phyloP scores from a whole-genome alignment of 352 stramenopile genomes.

The Phytophthora pseudosyringae region DNA sequence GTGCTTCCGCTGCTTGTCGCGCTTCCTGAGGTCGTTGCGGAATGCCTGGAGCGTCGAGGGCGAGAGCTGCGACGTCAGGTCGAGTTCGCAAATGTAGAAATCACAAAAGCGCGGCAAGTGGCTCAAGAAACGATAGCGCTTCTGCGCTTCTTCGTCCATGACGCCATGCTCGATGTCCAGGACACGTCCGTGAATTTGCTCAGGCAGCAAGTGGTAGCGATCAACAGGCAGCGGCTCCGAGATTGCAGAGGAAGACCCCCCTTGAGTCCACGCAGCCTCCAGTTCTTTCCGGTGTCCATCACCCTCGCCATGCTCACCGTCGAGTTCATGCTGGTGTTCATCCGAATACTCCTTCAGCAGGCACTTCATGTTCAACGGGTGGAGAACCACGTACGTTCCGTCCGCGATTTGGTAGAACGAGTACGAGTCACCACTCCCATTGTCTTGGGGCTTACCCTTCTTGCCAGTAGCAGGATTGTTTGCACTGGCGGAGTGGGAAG shows the following conservation, averaged over 20 bases:
- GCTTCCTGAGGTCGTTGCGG: slow-evolving; percentile 79
- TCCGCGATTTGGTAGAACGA: slow-evolving; percentile 90
- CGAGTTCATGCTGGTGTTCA: slow-evolving; percentile 36
- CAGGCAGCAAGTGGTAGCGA: slow-evolving; percentile 62
- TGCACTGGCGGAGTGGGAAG: slow-evolving; percentile 1
- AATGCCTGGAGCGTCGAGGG: slow-evolving; percentile 67
- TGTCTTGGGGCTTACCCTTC: slow-evolving; percentile 22
- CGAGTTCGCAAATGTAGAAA: slow-evolving; percentile 89
- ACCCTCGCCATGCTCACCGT: slow-evolving; percentile 5
- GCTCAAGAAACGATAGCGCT: slow-evolving; percentile 87
- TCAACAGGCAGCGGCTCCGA: slow-evolving; percentile 25
- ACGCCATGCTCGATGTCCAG: slow-evolving; percentile 88
- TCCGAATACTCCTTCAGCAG: slow-evolving; percentile 77
- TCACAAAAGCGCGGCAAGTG: slow-evolving; percentile 88
- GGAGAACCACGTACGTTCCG: slow-evolving; percentile 89
- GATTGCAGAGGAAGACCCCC: slow-evolving; percentile 24
- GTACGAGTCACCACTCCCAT: slow-evolving; percentile 50
- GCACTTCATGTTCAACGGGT: slow-evolving; percentile 91
- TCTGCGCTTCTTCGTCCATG: slow-evolving; percentile 87
- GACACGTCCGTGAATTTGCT: slow-evolving; percentile 63
- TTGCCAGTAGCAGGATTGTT: neutral
- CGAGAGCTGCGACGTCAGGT: slow-evolving; percentile 77
- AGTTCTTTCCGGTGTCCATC: slow-evolving; percentile 31
- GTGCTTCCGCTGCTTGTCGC: slow-evolving; percentile 68
- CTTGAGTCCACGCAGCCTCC: slow-evolving; percentile 40